Base-by-base conservation (phyloP, 805 yeast species). In the Sugiyamaella floridensis region DNA sequence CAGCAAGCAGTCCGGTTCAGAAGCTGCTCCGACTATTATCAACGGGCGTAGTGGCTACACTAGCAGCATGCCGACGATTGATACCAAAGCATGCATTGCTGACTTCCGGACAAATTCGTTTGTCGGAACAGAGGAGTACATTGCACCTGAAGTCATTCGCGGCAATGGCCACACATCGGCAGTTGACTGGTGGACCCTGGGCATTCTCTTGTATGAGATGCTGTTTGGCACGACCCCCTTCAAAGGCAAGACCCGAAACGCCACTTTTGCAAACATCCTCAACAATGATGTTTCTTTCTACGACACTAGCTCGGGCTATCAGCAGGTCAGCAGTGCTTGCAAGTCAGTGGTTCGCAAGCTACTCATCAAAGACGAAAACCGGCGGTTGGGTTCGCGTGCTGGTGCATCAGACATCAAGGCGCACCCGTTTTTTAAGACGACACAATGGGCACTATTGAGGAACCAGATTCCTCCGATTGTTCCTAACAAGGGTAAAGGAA, bases 111-210 rank as follows among this genome's bases (percentile, higher is more conserved):
- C 99, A 1, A 95, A 93, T 68, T 90, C 98, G 0, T 93, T 93
- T 74, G 99, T 93, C 37, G 99, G 99, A 1, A 93, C 99, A 0
- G 99, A 93, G 66, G 99, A 93, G 66, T 93, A 93, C 67, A 89
- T 93, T 63, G 98, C 99, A 0, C 99, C 99, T 0, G 99, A 93
- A 64, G 99, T 93, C 4, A 93, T 93, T 51, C 76, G 93, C 67
- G 98, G 98, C 1, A 87, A 90, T 61, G 99, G 99, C 1, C 99
- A 93, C 63, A 92, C 98, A 0, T 85, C 92, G 7, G 97, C 98
- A 0, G 99, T 93, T 15, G 99, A 93, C 68, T 93, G 99, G 99
- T 93, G 99, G 99, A 93, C 99, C 0, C 73, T 93, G 58, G 99
- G 99, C 2, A 89, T 93, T 18, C 76, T 93, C 62, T 74, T 89